These are phyloP conservation scores for Mixia osmundae DNA, from an alignment of 1,284 basidiomycete species.

Conservation along the genomic window DNA sequence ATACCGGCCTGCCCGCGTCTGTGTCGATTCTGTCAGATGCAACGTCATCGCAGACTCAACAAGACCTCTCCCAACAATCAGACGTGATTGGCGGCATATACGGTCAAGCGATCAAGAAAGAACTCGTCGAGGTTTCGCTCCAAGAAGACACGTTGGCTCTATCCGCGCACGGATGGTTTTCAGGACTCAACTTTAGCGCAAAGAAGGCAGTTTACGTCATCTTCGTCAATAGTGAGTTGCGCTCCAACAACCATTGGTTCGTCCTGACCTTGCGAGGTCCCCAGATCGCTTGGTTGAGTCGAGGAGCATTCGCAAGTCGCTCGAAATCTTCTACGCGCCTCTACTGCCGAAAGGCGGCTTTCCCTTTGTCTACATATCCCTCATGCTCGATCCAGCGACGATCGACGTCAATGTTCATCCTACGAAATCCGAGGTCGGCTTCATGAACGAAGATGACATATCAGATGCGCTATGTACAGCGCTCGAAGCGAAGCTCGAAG, in stretches of 20 bases:
- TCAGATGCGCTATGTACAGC: no score
- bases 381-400: constrained; percentile 60
- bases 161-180: constrained; percentile 51
- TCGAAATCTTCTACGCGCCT: constrained; percentile 64
- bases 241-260: not conserved
- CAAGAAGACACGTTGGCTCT: constrained; percentile 27
- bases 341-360: constrained; percentile 75
- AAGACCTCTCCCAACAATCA: no score
- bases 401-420: constrained; percentile 98
- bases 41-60: no score
- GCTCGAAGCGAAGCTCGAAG: constrained; percentile 42
- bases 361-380: constrained; percentile 77
- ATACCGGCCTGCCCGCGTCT: no score
- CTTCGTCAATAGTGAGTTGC: constrained; percentile 79
- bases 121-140: constrained; percentile 36
- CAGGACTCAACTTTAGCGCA: constrained; percentile 66
- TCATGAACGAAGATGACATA: constrained; percentile 80
- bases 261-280: not conserved
- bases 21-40: not conserved
- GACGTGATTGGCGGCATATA: constrained; percentile 63
- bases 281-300: constrained; percentile 86
- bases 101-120: constrained; percentile 53
- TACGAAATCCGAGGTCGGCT: constrained; percentile 69
- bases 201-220: constrained; percentile 66
- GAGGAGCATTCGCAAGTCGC: constrained; percentile 53